Conservation (phyloP, 1,139 yeast species). For the Candida sp. region DNA sequence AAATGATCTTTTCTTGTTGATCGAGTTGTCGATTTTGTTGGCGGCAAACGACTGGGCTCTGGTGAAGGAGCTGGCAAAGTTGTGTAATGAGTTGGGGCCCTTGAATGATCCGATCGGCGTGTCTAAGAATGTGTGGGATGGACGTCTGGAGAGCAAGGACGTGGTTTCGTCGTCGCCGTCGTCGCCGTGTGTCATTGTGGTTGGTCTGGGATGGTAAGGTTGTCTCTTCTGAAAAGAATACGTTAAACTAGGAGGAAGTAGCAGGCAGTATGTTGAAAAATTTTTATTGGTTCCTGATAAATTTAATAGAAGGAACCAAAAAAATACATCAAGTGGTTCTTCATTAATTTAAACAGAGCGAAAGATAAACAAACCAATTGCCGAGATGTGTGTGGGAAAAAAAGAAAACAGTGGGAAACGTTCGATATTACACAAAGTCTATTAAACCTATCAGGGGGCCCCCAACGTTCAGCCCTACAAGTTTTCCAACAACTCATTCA, state of each 20-base stretch:
- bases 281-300: too few relatives aligned
- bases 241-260: background rate
- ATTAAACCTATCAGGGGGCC: background rate
- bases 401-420: too few relatives aligned
- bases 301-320: too few relatives aligned
- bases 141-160: conserved; percentile 21
- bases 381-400: too few relatives aligned
- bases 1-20: conserved; percentile 47
- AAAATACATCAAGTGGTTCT: too few relatives aligned
- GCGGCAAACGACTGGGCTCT: conserved; percentile 54
- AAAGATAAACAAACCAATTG: background rate
- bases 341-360: background rate
- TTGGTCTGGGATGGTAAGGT: background rate
- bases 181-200: background rate
- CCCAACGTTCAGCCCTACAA: background rate
- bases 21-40: conserved; percentile 46
- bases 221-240: background rate
- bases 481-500: background rate
- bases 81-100: conserved; percentile 51
- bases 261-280: too few relatives aligned
- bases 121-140: conserved; percentile 35
- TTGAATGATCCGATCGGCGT: conserved; percentile 50
- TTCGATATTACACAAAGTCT: background rate
- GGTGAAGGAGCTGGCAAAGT: conserved; percentile 51
- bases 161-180: conserved; percentile 11